These are phyloP conservation scores for Coemansia brasiliensis DNA, from an alignment of 192 early-diverging fungal genomes.

Conservation along the genomic window DNA sequence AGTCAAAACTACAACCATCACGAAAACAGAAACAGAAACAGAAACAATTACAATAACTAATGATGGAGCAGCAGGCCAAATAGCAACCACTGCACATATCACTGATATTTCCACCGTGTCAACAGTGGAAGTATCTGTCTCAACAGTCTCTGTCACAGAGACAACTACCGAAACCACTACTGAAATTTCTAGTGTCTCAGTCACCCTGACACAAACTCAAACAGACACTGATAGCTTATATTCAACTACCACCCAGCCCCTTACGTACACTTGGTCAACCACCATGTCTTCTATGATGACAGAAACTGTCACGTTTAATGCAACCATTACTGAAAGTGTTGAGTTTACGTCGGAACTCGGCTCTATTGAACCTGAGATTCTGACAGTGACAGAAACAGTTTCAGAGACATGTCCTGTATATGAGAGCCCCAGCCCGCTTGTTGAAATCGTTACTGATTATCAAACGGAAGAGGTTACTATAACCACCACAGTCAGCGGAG, in stretches of 20 bases:
- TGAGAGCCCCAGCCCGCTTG: not conserved
- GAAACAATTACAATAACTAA: not conserved
- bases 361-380: conserved; percentile 2
- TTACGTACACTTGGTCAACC: not conserved
- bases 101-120: not conserved
- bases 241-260: not conserved
- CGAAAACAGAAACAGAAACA: not conserved
- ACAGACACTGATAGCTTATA: not conserved
- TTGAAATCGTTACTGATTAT: not conserved
- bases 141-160: not conserved
- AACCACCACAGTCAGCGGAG: not conserved
- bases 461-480: not conserved
- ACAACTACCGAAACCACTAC: not conserved
- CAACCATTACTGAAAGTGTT: conserved; percentile 1
- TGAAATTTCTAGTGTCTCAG: not conserved
- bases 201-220: not conserved
- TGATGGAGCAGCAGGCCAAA: not conserved
- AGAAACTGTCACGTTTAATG: not conserved
- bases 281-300: not conserved
- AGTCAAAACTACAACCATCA: not conserved
- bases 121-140: not conserved
- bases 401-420: not conserved
- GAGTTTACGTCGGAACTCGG: not conserved
- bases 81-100: not conserved
- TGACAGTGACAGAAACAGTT: conserved; percentile 7